phyloP scores from a whole-genome alignment of 2,329 filamentous ascomycete genomes.

The Aureobasidium sp. region DNA sequence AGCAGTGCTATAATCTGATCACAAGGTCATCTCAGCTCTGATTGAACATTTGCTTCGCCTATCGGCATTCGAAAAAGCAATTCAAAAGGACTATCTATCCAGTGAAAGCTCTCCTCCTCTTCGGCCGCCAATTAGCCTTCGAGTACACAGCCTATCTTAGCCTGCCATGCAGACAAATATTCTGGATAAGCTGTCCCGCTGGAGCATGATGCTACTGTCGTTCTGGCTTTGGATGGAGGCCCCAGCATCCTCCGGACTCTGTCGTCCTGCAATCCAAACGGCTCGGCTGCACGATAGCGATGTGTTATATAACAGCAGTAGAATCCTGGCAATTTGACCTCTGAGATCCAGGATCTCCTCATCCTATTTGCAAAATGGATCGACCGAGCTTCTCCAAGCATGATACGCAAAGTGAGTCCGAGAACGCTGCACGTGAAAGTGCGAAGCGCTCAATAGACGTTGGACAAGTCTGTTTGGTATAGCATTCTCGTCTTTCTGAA shows the following conservation, averaged over 20 bases:
- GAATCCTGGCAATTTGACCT: background rate
- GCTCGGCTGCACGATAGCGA: background rate
- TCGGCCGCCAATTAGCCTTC: no score
- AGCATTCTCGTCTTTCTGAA: background rate
- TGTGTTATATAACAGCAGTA: background rate
- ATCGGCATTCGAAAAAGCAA: background rate
- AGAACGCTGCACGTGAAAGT: background rate
- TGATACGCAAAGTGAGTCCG: background rate
- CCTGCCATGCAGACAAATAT: background rate
- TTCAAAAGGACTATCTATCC: background rate
- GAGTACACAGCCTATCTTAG: background rate
- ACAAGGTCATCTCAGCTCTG: background rate
- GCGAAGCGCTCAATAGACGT: background rate
- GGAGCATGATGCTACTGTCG: background rate
- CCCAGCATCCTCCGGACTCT: background rate
- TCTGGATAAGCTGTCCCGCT: background rate
- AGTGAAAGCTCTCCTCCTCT: background rate
- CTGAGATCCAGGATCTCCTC: background rate
- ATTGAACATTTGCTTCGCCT: background rate
- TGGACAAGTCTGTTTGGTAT: background rate
- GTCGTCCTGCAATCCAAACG: background rate
- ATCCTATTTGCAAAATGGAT: background rate
- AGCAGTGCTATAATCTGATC: background rate
- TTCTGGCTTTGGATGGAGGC: background rate
- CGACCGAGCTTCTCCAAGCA: background rate